Base-by-base conservation (phyloP, 2,329 filamentous ascomycete genomes). In the Aspergillus sergii region DNA sequence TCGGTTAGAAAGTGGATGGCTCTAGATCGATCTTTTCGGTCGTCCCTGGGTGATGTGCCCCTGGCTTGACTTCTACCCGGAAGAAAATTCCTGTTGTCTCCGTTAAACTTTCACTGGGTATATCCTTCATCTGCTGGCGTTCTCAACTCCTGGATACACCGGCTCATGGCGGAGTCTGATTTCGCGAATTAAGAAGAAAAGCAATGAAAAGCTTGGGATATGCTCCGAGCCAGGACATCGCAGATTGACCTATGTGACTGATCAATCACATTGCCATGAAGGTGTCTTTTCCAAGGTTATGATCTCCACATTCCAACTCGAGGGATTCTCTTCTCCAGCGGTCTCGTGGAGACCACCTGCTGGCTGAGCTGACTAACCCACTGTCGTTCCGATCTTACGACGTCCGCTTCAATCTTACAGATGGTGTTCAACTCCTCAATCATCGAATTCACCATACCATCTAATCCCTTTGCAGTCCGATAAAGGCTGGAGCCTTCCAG, bases 401-500 rank as follows among this genome's bases (percentile, higher is more conserved):
- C 61, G 21, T 78, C 74, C 21, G 64, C 51, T 57, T 81, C 79
- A 50, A 79, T 73, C n/a, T 63, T 66, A 54, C 69, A 70, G 61
- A 80, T 78, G 21, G 68, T 66, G 14, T 70, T 70, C 56, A 80
- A 64, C 61, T 80, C 79, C 34, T 79, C 73, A 4, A 73, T 59
- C 78, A 80, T 79, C 28, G 75, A 67, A 30, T 65, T 66, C 32
- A 75, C 63, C 41, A 78, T 66, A 28, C 75, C 70, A 46, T 67
- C 68, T 36, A 79, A 69, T 12, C 71, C 68, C 45, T 58, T 69
- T 10, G 69, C 69, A 8, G 72, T 71, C 36, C 74, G 74, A 6
- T 71, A 61, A 14, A 80, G 68, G 6, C 78, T 76, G 30, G 77
- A 78, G 36, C 66, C 64, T 26, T 69, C 61, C 7, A 73, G 57